phyloP scores from a whole-genome alignment of 2,329 filamentous ascomycete genomes.

The Intubia oerlemansii region DNA sequence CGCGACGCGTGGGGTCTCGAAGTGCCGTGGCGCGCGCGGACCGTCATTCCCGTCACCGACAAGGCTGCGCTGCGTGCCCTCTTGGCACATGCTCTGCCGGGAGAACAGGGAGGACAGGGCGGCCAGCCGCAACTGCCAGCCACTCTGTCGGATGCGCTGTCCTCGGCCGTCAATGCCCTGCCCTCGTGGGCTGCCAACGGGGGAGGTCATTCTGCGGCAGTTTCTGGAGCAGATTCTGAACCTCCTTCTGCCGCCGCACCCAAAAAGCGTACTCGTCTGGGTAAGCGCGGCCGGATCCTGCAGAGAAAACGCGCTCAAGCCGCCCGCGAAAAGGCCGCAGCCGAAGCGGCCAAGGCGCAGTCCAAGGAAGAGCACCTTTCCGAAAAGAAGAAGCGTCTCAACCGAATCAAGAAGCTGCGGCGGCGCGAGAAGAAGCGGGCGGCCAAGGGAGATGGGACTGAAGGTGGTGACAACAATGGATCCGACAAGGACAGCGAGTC shows the following conservation, averaged over 20 bases:
- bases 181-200: slow-evolving; percentile 4
- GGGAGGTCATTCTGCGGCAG: too few species aligned
- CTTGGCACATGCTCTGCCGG: slow-evolving; percentile 5
- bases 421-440: slow-evolving; percentile 32
- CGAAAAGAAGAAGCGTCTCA: slow-evolving; percentile 41
- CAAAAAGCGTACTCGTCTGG: slow-evolving; percentile 21
- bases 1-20: slow-evolving; percentile 33
- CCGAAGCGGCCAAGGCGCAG: slow-evolving; percentile 16
- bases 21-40: slow-evolving; percentile 34
- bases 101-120: not conserved
- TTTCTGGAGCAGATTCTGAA: too few species aligned
- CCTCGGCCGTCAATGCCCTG: slow-evolving; percentile 4
- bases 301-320: slow-evolving; percentile 23
- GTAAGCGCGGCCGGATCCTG: slow-evolving; percentile 36
- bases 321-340: slow-evolving; percentile 19
- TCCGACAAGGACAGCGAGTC: not conserved
- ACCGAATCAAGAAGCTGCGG: slow-evolving; percentile 37
- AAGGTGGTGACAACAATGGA: not conserved
- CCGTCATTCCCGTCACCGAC: slow-evolving; percentile 14
- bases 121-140: not conserved
- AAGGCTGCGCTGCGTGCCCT: slow-evolving; percentile 6
- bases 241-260: too few species aligned
- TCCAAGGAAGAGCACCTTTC: slow-evolving; percentile 33
- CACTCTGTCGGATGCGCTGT: not conserved
- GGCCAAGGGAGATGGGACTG: not conserved